Base-by-base conservation (phyloP, 441 rosid species). In the Theobroma grandiflorum region DNA sequence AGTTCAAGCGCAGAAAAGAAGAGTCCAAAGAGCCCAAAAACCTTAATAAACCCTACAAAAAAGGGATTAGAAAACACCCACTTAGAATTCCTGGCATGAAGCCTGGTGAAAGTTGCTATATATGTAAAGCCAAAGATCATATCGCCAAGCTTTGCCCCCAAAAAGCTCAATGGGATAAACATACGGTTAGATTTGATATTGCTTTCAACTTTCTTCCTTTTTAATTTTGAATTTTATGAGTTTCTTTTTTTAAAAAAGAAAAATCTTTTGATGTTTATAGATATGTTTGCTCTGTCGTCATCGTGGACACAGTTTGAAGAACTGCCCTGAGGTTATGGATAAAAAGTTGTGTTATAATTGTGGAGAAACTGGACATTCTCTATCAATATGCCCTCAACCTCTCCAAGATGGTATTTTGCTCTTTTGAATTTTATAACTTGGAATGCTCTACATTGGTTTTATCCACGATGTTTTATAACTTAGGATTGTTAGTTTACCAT, bases 71-170 rank as follows among this genome's bases (percentile, higher is more conserved):
- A 3, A 91, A 85, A 22, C 99, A 92, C 85, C 99, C 99, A 16
- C 91, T 96, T 18, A 86, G 98, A 63, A 87, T 95, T 53, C 95
- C 98, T 72, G 99, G 99, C 42, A 90, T 95, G 98, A 96, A 87
- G 84, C 98, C 99, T n/a, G 99, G 98, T 10, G 97, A 93, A 80
- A 90, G 94, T 16, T 96, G 99, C 82, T 96, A 77, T 75, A 93
- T 96, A 20, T 95, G 98, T 82, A 92, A 92, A 58, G 96, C 84
- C 43, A 81, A 86, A 80, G 93, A 92, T 74, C 98, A 95, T 80
- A 93, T 96, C 11, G 98, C 99, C 79, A 96, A 94, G 80, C 84
- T 79, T 71, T 96, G 97, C 75, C 98, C 97, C 37, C 70, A 91
- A 80, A 96, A 96, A 57, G 89, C 88, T 66, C 93, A 93, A 79